A percentile compares a stretch with the other conserved stretches of the same genome.
Conservation (phyloP, 257 asterid genomes). For the Paraleonurus japonicus region DNA sequence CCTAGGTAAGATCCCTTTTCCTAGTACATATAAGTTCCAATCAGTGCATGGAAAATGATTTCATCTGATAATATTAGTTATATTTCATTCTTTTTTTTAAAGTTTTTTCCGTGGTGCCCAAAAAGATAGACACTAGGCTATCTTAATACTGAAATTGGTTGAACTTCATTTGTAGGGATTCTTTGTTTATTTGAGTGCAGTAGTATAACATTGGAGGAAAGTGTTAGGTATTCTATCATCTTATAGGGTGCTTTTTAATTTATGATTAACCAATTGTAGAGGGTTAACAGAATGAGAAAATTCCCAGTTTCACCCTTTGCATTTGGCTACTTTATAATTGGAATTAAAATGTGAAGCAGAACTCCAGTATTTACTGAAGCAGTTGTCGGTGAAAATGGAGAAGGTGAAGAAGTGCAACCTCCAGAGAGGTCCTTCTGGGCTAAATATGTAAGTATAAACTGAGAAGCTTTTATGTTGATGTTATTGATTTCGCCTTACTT, state of each 20-base stretch:
- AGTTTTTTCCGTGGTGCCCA: neutral
- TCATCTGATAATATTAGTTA: neutral
- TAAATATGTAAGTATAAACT: constrained; percentile 70
- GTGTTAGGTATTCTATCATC: neutral
- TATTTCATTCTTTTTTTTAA: neutral
- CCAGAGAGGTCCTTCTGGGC: constrained; percentile 98
- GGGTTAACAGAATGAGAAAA: neutral
- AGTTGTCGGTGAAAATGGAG: constrained; percentile 57
- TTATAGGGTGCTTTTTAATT: neutral
- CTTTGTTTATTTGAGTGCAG: neutral
- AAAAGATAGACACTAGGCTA: neutral
- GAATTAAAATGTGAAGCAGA: constrained; percentile 48
- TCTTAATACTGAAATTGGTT: constrained; percentile 3
- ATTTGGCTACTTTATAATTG: neutral
- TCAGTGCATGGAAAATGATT: constrained; percentile 5
- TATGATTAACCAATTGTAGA: neutral
- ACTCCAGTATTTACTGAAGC: constrained; percentile 83
- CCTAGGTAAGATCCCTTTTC: constrained; percentile 53
- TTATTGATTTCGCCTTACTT: neutral
- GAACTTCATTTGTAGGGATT: neutral
- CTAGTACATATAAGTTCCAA: neutral
- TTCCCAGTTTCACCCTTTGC: neutral
- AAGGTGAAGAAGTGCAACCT: constrained; percentile 68
- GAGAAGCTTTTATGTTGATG: neutral
- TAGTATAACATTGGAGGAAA: neutral